phyloP scores from a whole-genome alignment of 805 yeast genomes.

The Schwanniomyces yamadae region DNA sequence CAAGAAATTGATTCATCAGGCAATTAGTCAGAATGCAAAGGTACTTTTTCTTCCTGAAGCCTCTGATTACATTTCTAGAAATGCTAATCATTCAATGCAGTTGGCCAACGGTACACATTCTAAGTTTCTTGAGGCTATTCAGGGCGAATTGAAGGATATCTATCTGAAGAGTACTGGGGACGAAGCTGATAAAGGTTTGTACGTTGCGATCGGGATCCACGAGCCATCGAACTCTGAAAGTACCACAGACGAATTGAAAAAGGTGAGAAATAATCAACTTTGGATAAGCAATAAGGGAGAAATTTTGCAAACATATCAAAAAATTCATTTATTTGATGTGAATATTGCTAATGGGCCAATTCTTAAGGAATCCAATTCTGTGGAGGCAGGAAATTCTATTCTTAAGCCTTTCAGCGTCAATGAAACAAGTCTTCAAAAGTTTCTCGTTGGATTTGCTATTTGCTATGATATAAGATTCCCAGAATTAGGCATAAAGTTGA shows the following conservation, averaged over 20 bases:
- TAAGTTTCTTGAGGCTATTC: conserved; percentile 44
- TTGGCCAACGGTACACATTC: conserved; percentile 49
- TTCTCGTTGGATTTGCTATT: conserved; percentile 64
- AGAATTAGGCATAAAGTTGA: conserved; percentile 64
- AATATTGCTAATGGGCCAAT: conserved; percentile 80
- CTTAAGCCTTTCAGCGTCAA: conserved; percentile 56
- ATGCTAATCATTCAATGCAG: conserved; percentile 60
- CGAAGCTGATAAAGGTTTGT: conserved; percentile 41
- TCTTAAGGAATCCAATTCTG: conserved; percentile 72
- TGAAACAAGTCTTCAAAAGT: conserved; percentile 9
- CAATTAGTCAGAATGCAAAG: conserved; percentile 59
- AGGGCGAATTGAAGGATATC: conserved; percentile 43
- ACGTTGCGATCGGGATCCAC: conserved; percentile 86
- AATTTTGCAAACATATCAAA: conserved; percentile 70
- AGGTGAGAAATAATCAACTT: conserved; percentile 66
- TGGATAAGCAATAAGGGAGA: conserved; percentile 70
- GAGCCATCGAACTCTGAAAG: conserved; percentile 56
- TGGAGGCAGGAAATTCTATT: conserved; percentile 69
- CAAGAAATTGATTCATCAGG: conserved; percentile 57
- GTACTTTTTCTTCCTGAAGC: conserved; percentile 92
- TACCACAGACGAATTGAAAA: conserved; percentile 10
- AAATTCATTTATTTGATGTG: conserved; percentile 87
- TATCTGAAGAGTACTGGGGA: conserved; percentile 10
- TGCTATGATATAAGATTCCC: conserved; percentile 91
- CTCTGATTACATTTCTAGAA: conserved; percentile 77